Base-by-base conservation (phyloP, 257 asterid genomes). In the Cinchona pubescens region DNA sequence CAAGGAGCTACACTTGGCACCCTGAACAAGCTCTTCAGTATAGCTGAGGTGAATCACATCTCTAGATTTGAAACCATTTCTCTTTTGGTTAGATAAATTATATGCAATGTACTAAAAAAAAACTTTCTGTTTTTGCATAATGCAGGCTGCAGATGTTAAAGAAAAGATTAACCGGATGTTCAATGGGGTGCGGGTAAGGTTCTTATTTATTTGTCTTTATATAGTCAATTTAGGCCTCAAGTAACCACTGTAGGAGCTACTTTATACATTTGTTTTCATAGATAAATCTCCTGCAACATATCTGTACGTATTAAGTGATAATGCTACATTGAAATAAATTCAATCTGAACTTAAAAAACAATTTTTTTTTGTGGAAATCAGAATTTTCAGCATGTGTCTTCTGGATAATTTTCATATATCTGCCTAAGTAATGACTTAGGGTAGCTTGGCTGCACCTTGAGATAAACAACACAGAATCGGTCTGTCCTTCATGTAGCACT, bases 401-500 rank as follows among this genome's bases (percentile, higher is more conserved):
- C 12, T 27, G 55, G 21, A 27, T 4, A 58, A 14, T 63, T 30
- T 63, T 14, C 43, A 1, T 53, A 25, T 23, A 37, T n/a, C 37
- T 46, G 34, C 65, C 5, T n/a, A 15, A n/a, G n/a, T n/a, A n/a
- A 13, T 16, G 64, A 35, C 40, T 72, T 51, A 53, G 27, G 60
- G 37, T 53, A 53, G 27, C 46, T 56, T 76, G 67, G 27, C 78
- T 78, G 79, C 55, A 25, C 75, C 71, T 77, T 77, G 88, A 95
- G 99, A 91, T 95, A 84, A 95, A 95, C 80, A 95, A 80, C 86
- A 95, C 99, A 55, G 99, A 95, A n/a, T n/a, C n/a, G 75, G 84
- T 85, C 98, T 45, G 99, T 95, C 79, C 99, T 95, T 82, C 99
- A 95, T 55, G 76, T 95, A 78, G 99, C 98, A 60, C 97, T 95